A percentile compares a stretch with the other conserved stretches of the same genome.
These are phyloP conservation scores for Lasiodiplodia gonubiensis DNA, from an alignment of 2,329 filamentous ascomycete genomes.

Conservation along the genomic window DNA sequence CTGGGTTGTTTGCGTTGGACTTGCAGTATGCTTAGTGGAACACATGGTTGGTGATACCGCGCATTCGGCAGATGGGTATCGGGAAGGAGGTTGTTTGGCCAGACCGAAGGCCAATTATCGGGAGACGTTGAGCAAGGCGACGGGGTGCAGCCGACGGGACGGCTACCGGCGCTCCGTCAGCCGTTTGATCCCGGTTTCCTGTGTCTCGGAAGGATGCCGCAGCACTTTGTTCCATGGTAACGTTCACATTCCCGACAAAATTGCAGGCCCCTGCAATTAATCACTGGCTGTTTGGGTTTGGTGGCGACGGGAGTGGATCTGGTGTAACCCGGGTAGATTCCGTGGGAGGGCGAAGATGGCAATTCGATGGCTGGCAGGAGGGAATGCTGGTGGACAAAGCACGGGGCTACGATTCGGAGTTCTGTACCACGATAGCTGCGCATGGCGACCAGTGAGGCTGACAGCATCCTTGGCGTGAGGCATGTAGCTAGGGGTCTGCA, in stretches of 20 bases:
- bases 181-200: slow-evolving; percentile 16
- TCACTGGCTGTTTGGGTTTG: not conserved
- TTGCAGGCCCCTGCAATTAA: slow-evolving; percentile 7
- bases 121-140: not conserved
- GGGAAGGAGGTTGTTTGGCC: not conserved
- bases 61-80: slow-evolving; percentile 7
- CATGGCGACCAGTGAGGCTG: not conserved
- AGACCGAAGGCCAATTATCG: slow-evolving; percentile 1
- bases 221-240: slow-evolving; percentile 17
- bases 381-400: not conserved
- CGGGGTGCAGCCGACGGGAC: slow-evolving; percentile 15
- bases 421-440: slow-evolving; percentile 6
- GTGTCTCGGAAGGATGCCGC: slow-evolving; percentile 17
- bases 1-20: not conserved
- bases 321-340: not conserved
- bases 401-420: slow-evolving; percentile 10
- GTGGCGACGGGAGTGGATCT: slow-evolving; percentile 20
- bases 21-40: not conserved
- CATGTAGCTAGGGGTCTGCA: slow-evolving; percentile 2
- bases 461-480: not conserved
- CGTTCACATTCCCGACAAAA: slow-evolving; percentile 9
- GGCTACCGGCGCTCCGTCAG: not conserved
- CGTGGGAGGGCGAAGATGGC: not conserved
- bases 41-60: not conserved
- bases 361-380: not conserved